Evolutionary conservation across 2,329 filamentous ascomycete species (phyloP).

Genomic region (Venturia aucupariae): DNA sequence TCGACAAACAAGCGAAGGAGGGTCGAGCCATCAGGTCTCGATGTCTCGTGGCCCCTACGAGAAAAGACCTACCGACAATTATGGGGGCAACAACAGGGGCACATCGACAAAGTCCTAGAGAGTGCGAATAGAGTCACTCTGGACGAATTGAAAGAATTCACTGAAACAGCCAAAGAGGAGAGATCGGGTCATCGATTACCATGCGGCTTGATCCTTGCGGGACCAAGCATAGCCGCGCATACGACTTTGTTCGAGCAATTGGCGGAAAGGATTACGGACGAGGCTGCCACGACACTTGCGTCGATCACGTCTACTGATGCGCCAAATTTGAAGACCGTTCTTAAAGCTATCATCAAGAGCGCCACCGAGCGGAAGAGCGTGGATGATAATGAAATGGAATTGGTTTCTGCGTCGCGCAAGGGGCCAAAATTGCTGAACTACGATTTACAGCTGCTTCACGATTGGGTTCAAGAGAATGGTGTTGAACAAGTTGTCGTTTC

Average conservation of each 20-base stretch:
- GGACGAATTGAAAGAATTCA: conserved; percentile 29
- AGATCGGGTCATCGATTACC: conserved; percentile 43
- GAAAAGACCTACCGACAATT: conserved; percentile 50
- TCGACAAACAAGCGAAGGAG: conserved; percentile 33
- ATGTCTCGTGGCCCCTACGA: conserved; percentile 39
- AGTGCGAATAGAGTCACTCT: conserved; percentile 32
- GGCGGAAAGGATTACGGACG: conserved; percentile 34
- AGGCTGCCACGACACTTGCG: conserved; percentile 48
- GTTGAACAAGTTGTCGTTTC: conserved; percentile 58
- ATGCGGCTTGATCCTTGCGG: conserved; percentile 64
- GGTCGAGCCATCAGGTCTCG: conserved; percentile 27
- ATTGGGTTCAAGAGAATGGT: conserved; percentile 45
- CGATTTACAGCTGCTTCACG: conserved; percentile 62
- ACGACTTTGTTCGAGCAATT: conserved; percentile 65
- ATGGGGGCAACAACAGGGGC: conserved; percentile 56
- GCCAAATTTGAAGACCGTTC: conserved; percentile 60
- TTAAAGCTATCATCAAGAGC: conserved; percentile 66
- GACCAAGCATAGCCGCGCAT: conserved; percentile 69
- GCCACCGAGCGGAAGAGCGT: conserved; percentile 49
- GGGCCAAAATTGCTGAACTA: conserved; percentile 64
- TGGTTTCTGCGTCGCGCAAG: conserved; percentile 29
- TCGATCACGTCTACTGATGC: conserved; percentile 61
- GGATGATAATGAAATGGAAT: conserved; percentile 39
- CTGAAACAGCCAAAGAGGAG: conserved; percentile 22
- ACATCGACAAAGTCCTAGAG: conserved; percentile 43